Evolutionary conservation across 352 stramenopile genomes (phyloP).

Genomic region (Pythium coloratum): DNA sequence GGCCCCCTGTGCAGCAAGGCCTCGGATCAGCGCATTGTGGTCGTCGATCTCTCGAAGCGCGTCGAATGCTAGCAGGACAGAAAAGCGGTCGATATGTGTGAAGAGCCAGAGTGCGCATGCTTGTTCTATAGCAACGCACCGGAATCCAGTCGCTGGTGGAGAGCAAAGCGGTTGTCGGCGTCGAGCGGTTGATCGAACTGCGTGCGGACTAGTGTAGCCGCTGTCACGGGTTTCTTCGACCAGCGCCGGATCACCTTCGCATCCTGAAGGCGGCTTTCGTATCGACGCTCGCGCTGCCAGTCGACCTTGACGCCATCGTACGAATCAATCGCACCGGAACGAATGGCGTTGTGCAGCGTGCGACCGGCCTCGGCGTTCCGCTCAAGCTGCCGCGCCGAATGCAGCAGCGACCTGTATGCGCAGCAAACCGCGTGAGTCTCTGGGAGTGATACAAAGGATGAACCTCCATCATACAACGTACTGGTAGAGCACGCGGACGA

Average conservation of each 20-base stretch:
- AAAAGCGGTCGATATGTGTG: background rate
- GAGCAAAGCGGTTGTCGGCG: constrained; percentile 22
- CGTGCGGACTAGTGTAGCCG: constrained; percentile 46
- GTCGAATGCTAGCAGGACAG: constrained; percentile 43
- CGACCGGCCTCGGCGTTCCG: constrained; percentile 42
- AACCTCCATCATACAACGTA: constrained; percentile 6
- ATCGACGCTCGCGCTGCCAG: constrained; percentile 73
- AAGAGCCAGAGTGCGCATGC: too few species aligned
- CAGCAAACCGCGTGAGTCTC: background rate
- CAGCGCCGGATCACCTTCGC: constrained; percentile 40
- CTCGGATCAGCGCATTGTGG: constrained; percentile 64
- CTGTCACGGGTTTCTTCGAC: constrained; percentile 30
- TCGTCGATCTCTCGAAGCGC: constrained; percentile 58
- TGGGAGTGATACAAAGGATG: background rate
- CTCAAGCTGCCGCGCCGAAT: constrained; percentile 57
- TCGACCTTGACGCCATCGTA: constrained; percentile 67
- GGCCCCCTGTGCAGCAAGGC: constrained; percentile 40
- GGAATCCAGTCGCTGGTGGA: constrained; percentile 53
- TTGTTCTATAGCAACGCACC: constrained; percentile 21
- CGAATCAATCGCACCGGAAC: constrained; percentile 59
- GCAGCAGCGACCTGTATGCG: constrained; percentile 44
- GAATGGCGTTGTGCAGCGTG: constrained; percentile 65
- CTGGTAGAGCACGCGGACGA: constrained; percentile 48
- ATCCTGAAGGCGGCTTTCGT: constrained; percentile 53
- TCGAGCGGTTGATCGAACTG: constrained; percentile 49